These are phyloP conservation scores for Cardamine resedifolia DNA, from an alignment of 345 rosid genomes.

Conservation along the genomic window DNA sequence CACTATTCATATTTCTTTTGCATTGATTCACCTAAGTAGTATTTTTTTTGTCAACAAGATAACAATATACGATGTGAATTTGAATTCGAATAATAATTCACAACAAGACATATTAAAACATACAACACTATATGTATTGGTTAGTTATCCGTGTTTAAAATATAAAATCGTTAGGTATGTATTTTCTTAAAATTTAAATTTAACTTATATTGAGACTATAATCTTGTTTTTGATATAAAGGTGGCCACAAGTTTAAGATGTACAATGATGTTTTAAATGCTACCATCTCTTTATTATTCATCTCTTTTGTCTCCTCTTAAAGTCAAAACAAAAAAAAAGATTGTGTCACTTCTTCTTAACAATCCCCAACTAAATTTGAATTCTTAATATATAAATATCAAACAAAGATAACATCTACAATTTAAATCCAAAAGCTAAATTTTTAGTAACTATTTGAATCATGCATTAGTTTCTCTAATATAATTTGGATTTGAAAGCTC, in stretches of 20 bases:
- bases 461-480: neutral
- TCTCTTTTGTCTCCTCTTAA: slow-evolving; percentile 22
- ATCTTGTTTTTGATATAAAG: slow-evolving; percentile 1
- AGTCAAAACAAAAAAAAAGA: slow-evolving; percentile 32
- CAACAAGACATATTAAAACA: neutral
- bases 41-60: neutral
- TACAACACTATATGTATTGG: neutral
- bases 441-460: neutral
- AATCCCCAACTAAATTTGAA: slow-evolving; percentile 38
- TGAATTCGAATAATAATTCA: neutral
- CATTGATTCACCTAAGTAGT: neutral
- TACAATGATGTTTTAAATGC: slow-evolving; percentile 19
- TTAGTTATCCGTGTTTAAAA: neutral
- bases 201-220: neutral
- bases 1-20: neutral
- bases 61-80: neutral
- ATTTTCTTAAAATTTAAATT: neutral
- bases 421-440: neutral
- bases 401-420: neutral
- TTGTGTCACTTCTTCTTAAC: slow-evolving; percentile 38
- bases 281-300: slow-evolving; percentile 13
- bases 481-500: neutral
- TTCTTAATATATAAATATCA: neutral
- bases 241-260: slow-evolving; percentile 17
- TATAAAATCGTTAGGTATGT: neutral